phyloP scores from a whole-genome alignment of 345 rosid genomes.

The Syzygium grande region DNA sequence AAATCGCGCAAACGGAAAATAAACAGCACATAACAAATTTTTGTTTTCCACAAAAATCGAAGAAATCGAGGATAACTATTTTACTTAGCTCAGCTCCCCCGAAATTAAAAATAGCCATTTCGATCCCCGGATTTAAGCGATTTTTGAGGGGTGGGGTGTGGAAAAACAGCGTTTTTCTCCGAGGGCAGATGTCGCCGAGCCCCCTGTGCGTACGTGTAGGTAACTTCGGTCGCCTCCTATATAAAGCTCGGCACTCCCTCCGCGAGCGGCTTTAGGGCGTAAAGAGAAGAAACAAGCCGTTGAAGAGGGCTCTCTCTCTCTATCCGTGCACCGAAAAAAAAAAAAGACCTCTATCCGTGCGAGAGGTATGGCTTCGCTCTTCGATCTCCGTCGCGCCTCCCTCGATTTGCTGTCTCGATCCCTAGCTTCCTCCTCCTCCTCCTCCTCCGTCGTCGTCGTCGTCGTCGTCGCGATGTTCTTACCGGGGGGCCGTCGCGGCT shows the following conservation, averaged over 20 bases:
- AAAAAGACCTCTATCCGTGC: not conserved
- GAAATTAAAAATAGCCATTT: not conserved
- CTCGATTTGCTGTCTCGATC: not conserved
- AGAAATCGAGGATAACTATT: not conserved
- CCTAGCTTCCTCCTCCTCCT: not conserved
- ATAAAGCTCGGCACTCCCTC: not conserved
- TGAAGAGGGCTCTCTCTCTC: constrained; percentile 46
- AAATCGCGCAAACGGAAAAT: not conserved
- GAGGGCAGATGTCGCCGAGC: not conserved
- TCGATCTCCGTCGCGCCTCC: not conserved
- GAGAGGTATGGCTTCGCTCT: not conserved
- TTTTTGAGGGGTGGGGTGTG: not conserved
- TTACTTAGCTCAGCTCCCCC: not conserved
- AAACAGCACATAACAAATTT: not conserved
- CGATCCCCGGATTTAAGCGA: not conserved
- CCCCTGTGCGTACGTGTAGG: not conserved
- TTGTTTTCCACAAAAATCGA: not conserved
- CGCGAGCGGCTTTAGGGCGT: constrained; percentile 19
- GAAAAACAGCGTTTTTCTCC: not conserved
- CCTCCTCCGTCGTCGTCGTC: not conserved
- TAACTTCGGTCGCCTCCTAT: not conserved
- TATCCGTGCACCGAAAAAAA: constrained; percentile 7
- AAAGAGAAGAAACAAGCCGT: constrained; percentile 63
- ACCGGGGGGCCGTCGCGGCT: not conserved
- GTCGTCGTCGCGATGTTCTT: not conserved